Evolutionary conservation across 495 filamentous ascomycete species (phyloP).

Genomic region (Tuber melanosporum): DNA sequence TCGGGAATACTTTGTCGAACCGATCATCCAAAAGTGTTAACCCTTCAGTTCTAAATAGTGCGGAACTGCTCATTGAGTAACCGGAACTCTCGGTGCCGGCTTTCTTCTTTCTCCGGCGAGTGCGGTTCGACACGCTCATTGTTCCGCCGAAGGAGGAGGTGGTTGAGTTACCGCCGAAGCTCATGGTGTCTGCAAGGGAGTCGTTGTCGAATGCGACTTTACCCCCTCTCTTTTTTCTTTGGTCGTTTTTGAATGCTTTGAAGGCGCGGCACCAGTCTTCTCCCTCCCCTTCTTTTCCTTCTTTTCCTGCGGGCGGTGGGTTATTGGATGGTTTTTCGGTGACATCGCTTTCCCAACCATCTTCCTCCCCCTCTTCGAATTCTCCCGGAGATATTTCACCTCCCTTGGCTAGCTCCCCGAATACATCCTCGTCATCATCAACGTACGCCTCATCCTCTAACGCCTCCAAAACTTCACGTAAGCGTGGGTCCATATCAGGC

Average conservation of each 20-base stretch:
- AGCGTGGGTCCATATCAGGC: slow-evolving; percentile 93
- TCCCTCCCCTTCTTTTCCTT: slow-evolving; percentile 43
- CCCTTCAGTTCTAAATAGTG: slow-evolving; percentile 82
- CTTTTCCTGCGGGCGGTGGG: slow-evolving; percentile 2
- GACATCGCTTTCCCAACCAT: slow-evolving; percentile 90
- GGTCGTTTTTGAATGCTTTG: slow-evolving; percentile 78
- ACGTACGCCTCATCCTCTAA: slow-evolving; percentile 95
- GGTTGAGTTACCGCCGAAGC: slow-evolving; percentile 37
- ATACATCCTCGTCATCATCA: slow-evolving; percentile 79
- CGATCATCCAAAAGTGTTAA: slow-evolving; percentile 75
- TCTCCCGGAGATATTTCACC: slow-evolving; percentile 64
- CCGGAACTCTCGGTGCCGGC: slow-evolving; percentile 79
- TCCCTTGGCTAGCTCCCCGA: slow-evolving; percentile 67
- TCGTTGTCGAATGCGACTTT: slow-evolving; percentile 17
- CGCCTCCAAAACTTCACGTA: slow-evolving; percentile 88
- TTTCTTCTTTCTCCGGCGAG: slow-evolving; percentile 69
- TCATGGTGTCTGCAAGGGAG: slow-evolving; percentile 41
- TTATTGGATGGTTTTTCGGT: slow-evolving; percentile 64
- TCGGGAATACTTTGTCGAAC: slow-evolving; percentile 59
- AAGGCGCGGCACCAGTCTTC: slow-evolving; percentile 85
- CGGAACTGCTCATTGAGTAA: slow-evolving; percentile 96
- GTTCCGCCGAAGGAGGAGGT: slow-evolving; percentile 48
- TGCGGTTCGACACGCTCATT: slow-evolving; percentile 31
- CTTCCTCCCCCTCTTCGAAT: slow-evolving; percentile 62
- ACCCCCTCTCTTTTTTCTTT: slow-evolving; percentile 44